Percentiles rank a stretch among this genome's conserved stretches.
phyloP scores from a whole-genome alignment of 108 stramenopile species.

The Cyclotella sp. region DNA sequence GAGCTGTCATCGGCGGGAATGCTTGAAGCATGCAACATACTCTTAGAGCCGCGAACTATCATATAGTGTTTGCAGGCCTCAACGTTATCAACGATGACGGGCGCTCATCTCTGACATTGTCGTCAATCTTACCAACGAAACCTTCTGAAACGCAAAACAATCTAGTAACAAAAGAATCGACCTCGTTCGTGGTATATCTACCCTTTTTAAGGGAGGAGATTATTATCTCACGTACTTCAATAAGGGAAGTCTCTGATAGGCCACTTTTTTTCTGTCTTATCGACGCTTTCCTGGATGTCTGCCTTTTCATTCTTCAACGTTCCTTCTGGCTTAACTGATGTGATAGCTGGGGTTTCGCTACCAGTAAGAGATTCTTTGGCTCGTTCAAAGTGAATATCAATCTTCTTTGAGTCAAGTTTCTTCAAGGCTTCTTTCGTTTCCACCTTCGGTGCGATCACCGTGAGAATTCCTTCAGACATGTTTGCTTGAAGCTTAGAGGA shows the following conservation, averaged over 20 bases:
- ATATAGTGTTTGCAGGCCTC: too few relatives aligned
- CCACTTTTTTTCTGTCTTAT: not conserved
- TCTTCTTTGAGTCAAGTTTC: conserved; percentile 18
- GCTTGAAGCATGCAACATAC: too few relatives aligned
- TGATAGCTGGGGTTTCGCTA: not conserved
- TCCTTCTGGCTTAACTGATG: not conserved
- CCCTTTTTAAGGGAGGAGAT: not conserved
- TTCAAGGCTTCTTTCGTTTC: conserved; percentile 18
- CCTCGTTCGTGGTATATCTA: too few relatives aligned
- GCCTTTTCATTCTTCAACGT: not conserved
- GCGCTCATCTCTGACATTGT: too few relatives aligned
- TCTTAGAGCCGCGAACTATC: too few relatives aligned
- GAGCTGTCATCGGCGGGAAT: too few relatives aligned
- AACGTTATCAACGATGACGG: too few relatives aligned
- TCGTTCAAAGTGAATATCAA: conserved; percentile 29
- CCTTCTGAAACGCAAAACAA: too few relatives aligned
- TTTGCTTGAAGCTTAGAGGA: conserved; percentile 29
- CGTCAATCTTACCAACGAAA: too few relatives aligned
- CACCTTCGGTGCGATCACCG: conserved; percentile 41
- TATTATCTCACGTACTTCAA: not conserved
- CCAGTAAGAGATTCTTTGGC: conserved; percentile 1
- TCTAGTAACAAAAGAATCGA: too few relatives aligned
- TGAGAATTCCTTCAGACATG: conserved; percentile 28
- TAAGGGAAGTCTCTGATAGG: conserved; percentile 8
- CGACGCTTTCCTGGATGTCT: too few relatives aligned